Evolutionary conservation across 164 flowering plant species (phyloP).

Genomic region (Stephania japonica): DNA sequence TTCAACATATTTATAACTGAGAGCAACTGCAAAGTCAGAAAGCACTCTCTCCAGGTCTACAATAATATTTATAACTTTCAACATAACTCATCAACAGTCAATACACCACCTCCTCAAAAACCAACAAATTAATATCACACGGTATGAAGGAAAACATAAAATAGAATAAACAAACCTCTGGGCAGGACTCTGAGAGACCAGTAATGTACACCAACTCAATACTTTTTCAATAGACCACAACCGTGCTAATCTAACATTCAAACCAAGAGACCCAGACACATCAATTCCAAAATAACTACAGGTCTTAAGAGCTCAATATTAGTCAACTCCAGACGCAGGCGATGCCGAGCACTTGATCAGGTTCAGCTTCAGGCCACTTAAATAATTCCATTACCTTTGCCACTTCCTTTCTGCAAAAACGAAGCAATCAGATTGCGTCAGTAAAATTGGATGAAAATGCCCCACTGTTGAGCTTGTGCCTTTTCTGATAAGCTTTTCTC

Average conservation of each 20-base stretch:
- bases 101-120: not conserved
- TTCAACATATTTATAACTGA: no score
- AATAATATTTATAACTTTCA: not conserved
- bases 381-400: conserved; percentile 44
- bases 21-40: not conserved
- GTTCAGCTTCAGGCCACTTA: not conserved
- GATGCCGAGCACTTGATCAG: not conserved
- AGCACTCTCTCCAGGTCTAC: conserved; percentile 2
- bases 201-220: conserved; percentile 5
- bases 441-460: not conserved
- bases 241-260: not conserved
- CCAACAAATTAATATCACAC: conserved; percentile 12
- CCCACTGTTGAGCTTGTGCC: no score
- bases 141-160: not conserved
- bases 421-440: conserved; percentile 1
- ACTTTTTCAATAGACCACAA: not conserved
- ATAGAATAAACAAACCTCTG: conserved; percentile 3
- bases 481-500: no score
- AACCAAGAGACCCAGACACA: not conserved
- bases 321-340: conserved; percentile 7
- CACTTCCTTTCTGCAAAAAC: conserved; percentile 58
- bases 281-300: not conserved
- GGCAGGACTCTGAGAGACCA: conserved; percentile 6
- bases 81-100: not conserved
- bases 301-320: conserved; percentile 4